Evolutionary conservation across 768 basidiomycete species (phyloP).

Genomic region (Panaeolus cyanescens): DNA sequence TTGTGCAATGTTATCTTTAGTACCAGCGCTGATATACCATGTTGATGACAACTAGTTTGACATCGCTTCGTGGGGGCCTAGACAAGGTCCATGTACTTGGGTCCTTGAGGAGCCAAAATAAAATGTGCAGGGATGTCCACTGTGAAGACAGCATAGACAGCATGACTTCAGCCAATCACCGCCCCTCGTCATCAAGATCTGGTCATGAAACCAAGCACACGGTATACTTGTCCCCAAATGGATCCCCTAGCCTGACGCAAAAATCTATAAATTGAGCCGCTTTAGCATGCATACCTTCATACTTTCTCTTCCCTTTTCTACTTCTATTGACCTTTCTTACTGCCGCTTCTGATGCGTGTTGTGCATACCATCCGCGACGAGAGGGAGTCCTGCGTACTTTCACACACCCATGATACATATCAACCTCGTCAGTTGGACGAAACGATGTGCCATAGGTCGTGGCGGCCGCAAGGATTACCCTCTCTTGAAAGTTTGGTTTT

Average conservation of each 20-base stretch:
- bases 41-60: background rate
- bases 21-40: too few species aligned
- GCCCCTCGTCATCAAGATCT: background rate
- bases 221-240: background rate
- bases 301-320: background rate
- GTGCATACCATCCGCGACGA: conserved; percentile 8
- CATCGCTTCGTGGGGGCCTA: background rate
- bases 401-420: conserved; percentile 25
- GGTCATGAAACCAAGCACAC: background rate
- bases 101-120: background rate
- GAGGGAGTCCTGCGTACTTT: conserved; percentile 27
- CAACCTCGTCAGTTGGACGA: conserved; percentile 11
- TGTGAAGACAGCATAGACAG: background rate
- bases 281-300: background rate
- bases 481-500: conserved; percentile 15
- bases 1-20: too few species aligned
- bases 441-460: conserved; percentile 27
- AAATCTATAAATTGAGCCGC: background rate
- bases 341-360: background rate
- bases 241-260: background rate
- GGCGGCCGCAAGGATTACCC: conserved; percentile 43
- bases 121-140: background rate
- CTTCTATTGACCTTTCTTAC: background rate
- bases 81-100: background rate
- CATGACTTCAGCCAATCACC: background rate